Base-by-base conservation (phyloP, 106 monocot species). In the Vanilla planifolia region DNA sequence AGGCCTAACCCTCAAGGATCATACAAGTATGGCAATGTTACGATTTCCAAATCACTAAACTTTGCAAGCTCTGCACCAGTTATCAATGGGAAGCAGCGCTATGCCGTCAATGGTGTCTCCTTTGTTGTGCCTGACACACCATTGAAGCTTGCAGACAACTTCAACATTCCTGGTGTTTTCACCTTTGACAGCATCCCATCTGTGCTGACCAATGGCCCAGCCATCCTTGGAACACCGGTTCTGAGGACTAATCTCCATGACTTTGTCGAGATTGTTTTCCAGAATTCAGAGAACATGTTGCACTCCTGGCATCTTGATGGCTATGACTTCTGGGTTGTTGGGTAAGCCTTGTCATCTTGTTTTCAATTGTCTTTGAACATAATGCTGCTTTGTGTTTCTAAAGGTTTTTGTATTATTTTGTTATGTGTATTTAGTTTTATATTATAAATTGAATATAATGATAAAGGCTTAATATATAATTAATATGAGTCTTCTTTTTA, bases 61-160 rank as follows among this genome's bases (percentile, higher is more conserved):
- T 48, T 73, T 30, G 66, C 66, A 5, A 73, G 19, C 50, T 66
- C 73, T 3, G 74, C 73, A 8, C 58, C 68, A 1, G 7, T 77
- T 4, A 72, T 85, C 70, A 85, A 85, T 48, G 85, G 85, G 30
- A 85, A 85, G 56, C 76, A 77, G 53, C 73, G 80, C 50, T 85
- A 85, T 25, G 85, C 85, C 2, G 77, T 80, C 17, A 85, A 85
- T 67, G 73, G 85, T 34, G 80, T 85, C 1, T 85, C 85, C 7
- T 85, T 80, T 51, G 27, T 71, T 30, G 76, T 67, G 21, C 58
- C 85, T 8, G 85, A 85, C 28, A 85, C 85, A 43, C 85, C 85
- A 14, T 43, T 85, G 34, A 85, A 85, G 39, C 19, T 85, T 42
- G 85, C 85, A 16, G 85, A 85, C 43, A 77, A 67, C 59, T 85